Conservation (phyloP, 768 basidiomycete species). For the Leccinum arenicola region DNA sequence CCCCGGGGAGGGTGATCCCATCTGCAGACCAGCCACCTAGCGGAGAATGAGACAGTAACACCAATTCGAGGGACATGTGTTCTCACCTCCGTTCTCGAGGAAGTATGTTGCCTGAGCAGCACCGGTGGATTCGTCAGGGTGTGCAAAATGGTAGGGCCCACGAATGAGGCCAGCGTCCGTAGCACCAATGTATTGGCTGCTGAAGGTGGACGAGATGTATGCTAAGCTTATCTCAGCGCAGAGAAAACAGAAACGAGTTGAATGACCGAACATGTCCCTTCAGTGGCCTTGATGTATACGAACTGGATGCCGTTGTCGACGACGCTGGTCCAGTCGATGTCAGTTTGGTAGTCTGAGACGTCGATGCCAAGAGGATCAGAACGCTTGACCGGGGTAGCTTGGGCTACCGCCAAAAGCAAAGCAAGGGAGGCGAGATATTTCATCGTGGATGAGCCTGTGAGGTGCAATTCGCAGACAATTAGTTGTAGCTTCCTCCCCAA, state of each 20-base stretch:
- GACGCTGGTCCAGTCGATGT: slow-evolving; percentile 51
- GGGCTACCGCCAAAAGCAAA: slow-evolving; percentile 13
- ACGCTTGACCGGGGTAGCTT: slow-evolving; percentile 26
- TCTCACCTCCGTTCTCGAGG: slow-evolving; percentile 50
- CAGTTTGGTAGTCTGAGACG: slow-evolving; percentile 49
- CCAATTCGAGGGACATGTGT: not conserved
- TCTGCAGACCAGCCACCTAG: slow-evolving; percentile 53
- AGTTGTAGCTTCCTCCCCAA: not conserved
- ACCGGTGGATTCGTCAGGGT: slow-evolving; percentile 50
- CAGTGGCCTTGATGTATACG: slow-evolving; percentile 67
- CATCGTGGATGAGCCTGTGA: slow-evolving; percentile 9
- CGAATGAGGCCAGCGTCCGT: slow-evolving; percentile 55
- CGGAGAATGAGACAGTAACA: not conserved
- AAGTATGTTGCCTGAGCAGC: slow-evolving; percentile 60
- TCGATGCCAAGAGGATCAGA: slow-evolving; percentile 51
- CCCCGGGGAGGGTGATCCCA: slow-evolving; percentile 61
- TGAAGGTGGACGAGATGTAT: slow-evolving; percentile 33
- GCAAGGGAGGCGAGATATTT: slow-evolving; percentile 18
- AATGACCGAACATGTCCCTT: slow-evolving; percentile 46
- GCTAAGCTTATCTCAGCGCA: slow-evolving; percentile 9
- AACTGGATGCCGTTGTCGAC: slow-evolving; percentile 51
- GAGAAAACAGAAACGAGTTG: not conserved
- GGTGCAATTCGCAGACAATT: not conserved
- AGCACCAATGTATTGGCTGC: slow-evolving; percentile 53
- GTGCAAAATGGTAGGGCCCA: slow-evolving; percentile 62